Conservation (phyloP, 805 yeast species). For the Geotrichum ghanense region DNA sequence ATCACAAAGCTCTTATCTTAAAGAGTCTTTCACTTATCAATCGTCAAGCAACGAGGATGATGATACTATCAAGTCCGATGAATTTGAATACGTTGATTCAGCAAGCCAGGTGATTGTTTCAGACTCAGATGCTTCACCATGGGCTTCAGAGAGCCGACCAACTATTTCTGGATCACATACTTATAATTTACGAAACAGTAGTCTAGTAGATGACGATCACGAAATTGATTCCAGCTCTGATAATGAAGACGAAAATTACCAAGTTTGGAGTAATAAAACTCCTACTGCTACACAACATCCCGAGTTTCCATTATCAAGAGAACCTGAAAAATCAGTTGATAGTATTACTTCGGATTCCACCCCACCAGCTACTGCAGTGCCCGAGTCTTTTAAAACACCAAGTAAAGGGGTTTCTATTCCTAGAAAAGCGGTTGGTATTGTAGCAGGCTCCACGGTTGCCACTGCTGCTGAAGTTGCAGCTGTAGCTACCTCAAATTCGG, state of each 20-base stretch:
- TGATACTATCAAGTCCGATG: not conserved
- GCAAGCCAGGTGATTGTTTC: not conserved
- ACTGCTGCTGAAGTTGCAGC: not conserved
- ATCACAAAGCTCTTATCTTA: not conserved
- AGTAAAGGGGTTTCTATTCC: no score
- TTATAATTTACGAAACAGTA: not conserved
- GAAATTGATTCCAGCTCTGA: not conserved
- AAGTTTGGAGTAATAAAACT: not conserved
- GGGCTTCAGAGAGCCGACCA: not conserved
- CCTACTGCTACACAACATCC: not conserved
- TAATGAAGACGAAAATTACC: not conserved
- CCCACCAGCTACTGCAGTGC: no score
- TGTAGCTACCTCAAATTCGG: no score
- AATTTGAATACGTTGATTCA: not conserved
- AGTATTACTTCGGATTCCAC: no score
- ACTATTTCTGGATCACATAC: not conserved
- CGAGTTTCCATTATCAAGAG: no score
- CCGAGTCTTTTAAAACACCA: no score
- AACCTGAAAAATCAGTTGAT: no score
- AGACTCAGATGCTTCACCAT: not conserved
- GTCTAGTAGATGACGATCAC: not conserved
- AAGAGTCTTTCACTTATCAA: not conserved
- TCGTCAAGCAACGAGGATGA: not conserved
- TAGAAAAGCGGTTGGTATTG: no score
- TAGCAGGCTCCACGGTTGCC: no score